These are phyloP conservation scores for Delonix regia DNA, from an alignment of 306 rosid species.

Conservation along the genomic window DNA sequence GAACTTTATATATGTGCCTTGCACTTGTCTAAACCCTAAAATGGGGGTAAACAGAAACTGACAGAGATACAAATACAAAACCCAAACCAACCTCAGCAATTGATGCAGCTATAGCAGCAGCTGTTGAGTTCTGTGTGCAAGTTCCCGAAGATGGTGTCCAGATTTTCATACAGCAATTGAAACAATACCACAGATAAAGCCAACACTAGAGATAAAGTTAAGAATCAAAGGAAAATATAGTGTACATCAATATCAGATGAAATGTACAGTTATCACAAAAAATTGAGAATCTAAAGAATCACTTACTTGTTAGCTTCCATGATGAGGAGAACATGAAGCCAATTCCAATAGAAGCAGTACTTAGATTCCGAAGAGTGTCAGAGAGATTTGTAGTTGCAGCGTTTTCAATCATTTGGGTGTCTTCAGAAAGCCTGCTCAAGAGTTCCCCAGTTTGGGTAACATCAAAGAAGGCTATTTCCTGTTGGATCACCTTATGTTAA, in stretches of 20 bases:
- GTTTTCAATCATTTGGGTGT: conserved; percentile 52
- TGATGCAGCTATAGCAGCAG: conserved; percentile 57
- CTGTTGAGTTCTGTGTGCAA: conserved; percentile 56
- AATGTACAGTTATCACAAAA: not conserved
- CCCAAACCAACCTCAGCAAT: conserved; percentile 50
- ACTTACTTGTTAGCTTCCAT: conserved; percentile 51
- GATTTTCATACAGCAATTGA: too few species aligned
- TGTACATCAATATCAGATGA: not conserved
- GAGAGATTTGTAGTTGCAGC: conserved; percentile 62
- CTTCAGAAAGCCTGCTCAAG: conserved; percentile 56
- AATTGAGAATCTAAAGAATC: not conserved
- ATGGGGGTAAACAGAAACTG: not conserved
- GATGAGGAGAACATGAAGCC: conserved; percentile 53
- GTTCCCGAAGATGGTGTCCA: conserved; percentile 52
- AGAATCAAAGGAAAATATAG: not conserved
- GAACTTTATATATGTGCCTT: too few species aligned
- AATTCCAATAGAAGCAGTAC: conserved; percentile 51
- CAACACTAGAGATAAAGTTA: conserved; percentile 35
- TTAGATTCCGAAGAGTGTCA: conserved; percentile 46
- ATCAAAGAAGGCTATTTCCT: conserved; percentile 59
- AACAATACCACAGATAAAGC: conserved; percentile 50
- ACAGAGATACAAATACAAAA: not conserved
- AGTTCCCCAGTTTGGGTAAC: conserved; percentile 58
- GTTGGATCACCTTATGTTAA: not conserved
- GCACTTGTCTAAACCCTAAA: too few species aligned